Evolutionary conservation across 805 yeast species (phyloP).

Genomic region (Candida jianshihensis): DNA sequence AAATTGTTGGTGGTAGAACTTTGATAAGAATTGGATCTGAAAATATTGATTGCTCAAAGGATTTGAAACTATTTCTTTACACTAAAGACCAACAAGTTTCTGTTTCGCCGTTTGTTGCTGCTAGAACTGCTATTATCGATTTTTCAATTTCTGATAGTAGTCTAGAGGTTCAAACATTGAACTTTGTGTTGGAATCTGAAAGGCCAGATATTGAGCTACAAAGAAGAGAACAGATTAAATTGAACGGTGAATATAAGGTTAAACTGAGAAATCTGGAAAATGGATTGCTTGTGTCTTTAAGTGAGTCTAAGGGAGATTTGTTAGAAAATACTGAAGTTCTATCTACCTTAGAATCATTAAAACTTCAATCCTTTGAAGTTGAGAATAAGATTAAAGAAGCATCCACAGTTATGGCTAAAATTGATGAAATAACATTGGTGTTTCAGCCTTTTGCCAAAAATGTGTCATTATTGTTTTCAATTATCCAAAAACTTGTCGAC

Average conservation of each 20-base stretch:
- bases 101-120: conserved; percentile 47
- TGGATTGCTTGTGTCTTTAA: conserved; percentile 49
- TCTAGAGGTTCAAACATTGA: conserved; percentile 55
- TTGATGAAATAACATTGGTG: conserved; percentile 39
- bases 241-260: conserved; percentile 53
- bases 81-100: conserved; percentile 47
- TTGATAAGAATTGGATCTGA: conserved; percentile 54
- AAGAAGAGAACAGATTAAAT: conserved; percentile 43
- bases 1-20: conserved; percentile 61
- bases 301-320: conserved; percentile 50
- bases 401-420: conserved; percentile 42
- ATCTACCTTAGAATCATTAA: conserved; percentile 55
- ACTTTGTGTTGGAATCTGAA: conserved; percentile 44
- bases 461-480: conserved; percentile 42
- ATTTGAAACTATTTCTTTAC: conserved; percentile 53
- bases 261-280: conserved; percentile 51
- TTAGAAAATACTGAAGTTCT: conserved; percentile 61
- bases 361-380: conserved; percentile 52
- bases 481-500: conserved; percentile 35
- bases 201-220: conserved; percentile 62
- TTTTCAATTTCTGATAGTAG: conserved; percentile 67
- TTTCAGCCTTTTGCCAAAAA: conserved; percentile 51
- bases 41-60: conserved; percentile 59
- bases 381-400: conserved; percentile 49
- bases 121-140: conserved; percentile 59